Conservation (phyloP, 768 basidiomycete species). For the Rhodotorula graminis region DNA sequence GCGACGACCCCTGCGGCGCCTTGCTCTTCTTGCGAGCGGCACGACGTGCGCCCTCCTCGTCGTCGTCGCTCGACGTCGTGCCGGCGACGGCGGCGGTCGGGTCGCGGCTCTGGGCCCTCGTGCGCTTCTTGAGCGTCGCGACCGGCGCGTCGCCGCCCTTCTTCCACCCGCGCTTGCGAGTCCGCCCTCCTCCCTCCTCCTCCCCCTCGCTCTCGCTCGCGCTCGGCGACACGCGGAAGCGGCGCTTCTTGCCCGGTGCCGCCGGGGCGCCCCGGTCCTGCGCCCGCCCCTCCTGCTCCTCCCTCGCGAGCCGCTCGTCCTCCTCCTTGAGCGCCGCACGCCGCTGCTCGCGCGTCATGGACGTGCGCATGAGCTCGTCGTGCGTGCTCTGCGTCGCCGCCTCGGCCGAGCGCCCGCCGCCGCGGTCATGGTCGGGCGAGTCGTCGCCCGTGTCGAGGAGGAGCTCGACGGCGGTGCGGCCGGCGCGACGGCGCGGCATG, state of each 20-base stretch:
- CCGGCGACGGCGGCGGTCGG: neutral
- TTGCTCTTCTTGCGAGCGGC: conserved; percentile 6
- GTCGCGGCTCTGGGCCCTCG: conserved; percentile 12
- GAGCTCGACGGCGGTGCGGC: neutral
- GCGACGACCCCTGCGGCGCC: neutral
- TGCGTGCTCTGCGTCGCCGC: conserved; percentile 2
- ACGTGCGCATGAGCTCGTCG: conserved; percentile 38
- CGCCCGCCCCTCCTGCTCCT: conserved; percentile 55
- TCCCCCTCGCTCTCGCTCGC: neutral
- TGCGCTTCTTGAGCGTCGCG: conserved; percentile 3
- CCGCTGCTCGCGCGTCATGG: conserved; percentile 67
- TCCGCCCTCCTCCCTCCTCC: neutral
- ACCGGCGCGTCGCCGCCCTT: conserved; percentile 19
- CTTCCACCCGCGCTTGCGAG: conserved; percentile 12
- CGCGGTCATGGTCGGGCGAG: neutral
- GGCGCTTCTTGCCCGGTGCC: conserved; percentile 4
- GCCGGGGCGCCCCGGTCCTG: conserved; percentile 48
- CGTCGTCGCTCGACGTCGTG: neutral
- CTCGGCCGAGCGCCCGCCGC: too few relatives aligned
- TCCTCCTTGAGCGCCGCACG: conserved; percentile 74
- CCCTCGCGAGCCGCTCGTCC: conserved; percentile 51
- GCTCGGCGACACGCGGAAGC: neutral
- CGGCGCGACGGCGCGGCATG: neutral
- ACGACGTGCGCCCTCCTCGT: conserved; percentile 1
- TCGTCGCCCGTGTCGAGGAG: conserved; percentile 9